Evolutionary conservation across 2,329 filamentous ascomycete species (phyloP).

Genomic region (Hysterium pulicare): DNA sequence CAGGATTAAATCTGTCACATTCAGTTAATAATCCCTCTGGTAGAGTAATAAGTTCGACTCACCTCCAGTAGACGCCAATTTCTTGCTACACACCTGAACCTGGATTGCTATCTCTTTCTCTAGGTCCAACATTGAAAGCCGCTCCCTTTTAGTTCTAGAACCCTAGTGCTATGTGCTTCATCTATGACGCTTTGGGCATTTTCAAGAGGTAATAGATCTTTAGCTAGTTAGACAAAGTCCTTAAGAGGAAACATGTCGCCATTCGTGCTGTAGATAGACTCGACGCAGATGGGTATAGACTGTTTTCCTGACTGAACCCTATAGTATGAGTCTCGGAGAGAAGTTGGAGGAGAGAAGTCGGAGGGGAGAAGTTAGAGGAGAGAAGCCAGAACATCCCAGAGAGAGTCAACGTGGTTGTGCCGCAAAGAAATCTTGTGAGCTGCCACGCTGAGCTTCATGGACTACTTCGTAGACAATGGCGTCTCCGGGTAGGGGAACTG

Average conservation of each 20-base stretch:
- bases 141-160: slow-evolving; percentile 54
- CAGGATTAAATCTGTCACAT: slow-evolving; percentile 12
- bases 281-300: slow-evolving; percentile 32
- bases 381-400: slow-evolving; percentile 28
- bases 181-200: slow-evolving; percentile 65
- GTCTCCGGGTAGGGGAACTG: slow-evolving; percentile 35
- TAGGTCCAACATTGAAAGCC: slow-evolving; percentile 41
- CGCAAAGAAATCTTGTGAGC: slow-evolving; percentile 48
- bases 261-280: slow-evolving; percentile 71
- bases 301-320: slow-evolving; percentile 18
- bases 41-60: not conserved
- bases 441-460: slow-evolving; percentile 62
- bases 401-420: slow-evolving; percentile 52
- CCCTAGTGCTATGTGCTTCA: slow-evolving; percentile 64
- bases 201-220: slow-evolving; percentile 52
- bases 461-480: slow-evolving; percentile 67
- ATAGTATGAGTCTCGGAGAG: slow-evolving; percentile 3
- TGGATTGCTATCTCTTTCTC: slow-evolving; percentile 25
- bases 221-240: slow-evolving; percentile 59
- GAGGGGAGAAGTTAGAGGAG: no score
- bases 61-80: slow-evolving; percentile 24
- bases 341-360: no score
- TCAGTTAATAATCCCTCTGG: not conserved
- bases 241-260: slow-evolving; percentile 66
- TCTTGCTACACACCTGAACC: slow-evolving; percentile 27